These are phyloP conservation scores for Fragaria iinumae DNA, from an alignment of 306 rosid species.

Conservation along the genomic window DNA sequence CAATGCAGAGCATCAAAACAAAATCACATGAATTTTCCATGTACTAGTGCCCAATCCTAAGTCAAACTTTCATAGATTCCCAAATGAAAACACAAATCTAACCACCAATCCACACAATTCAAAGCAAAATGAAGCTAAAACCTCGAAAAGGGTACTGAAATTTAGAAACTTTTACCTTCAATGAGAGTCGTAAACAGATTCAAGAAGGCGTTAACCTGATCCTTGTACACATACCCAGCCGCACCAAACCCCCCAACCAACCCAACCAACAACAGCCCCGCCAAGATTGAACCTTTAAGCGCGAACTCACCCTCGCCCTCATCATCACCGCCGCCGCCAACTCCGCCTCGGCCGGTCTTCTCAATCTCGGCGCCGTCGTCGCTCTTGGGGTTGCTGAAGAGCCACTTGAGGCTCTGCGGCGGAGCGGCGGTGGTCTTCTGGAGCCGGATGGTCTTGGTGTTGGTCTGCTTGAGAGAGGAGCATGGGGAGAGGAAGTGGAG, in stretches of 20 bases:
- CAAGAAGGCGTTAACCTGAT: conserved; percentile 68
- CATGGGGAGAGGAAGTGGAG: conserved; percentile 59
- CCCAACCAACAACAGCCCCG: conserved; percentile 75
- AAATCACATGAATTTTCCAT: background rate
- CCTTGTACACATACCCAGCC: conserved; percentile 73
- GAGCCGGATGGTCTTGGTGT: no score
- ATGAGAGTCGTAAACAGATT: conserved; percentile 65
- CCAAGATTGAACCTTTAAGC: conserved; percentile 74
- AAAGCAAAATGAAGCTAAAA: no score
- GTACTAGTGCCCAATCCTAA: no score
- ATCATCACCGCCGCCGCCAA: conserved; percentile 2
- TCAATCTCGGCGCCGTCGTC: background rate
- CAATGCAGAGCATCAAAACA: background rate
- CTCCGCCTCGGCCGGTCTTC: no score
- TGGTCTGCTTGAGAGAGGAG: no score
- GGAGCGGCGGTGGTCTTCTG: no score
- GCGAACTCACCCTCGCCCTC: conserved; percentile 30
- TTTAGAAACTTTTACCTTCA: conserved; percentile 45
- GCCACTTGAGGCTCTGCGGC: no score
- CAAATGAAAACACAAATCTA: no score
- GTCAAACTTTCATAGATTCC: no score
- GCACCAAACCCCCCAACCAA: conserved; percentile 65
- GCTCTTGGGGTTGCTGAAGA: no score
- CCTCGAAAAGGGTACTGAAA: no score
- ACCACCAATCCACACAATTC: no score